These are phyloP conservation scores for Phlebiopsis gigantea DNA, from an alignment of 768 basidiomycete genomes.

Conservation along the genomic window DNA sequence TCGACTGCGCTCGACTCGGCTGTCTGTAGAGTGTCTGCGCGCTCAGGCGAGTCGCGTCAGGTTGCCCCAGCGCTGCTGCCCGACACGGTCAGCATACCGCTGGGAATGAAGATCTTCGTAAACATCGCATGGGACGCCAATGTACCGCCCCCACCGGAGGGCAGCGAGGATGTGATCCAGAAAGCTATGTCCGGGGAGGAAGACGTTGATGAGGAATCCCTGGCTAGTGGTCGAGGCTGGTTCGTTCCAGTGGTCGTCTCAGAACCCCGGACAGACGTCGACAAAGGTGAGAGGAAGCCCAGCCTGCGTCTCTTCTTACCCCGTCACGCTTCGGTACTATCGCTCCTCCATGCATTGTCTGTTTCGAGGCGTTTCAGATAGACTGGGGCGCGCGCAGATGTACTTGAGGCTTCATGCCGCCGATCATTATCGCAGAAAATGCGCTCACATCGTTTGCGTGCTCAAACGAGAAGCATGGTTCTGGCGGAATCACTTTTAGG, in stretches of 20 bases:
- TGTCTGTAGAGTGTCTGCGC: slow-evolving; percentile 22
- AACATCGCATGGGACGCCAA: slow-evolving; percentile 69
- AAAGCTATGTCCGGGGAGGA: slow-evolving; percentile 47
- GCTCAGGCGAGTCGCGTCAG: neutral
- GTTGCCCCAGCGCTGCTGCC: neutral
- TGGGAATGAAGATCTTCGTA: slow-evolving; percentile 62
- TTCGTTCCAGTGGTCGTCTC: slow-evolving; percentile 72
- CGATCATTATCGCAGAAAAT: no score
- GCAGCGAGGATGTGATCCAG: slow-evolving; percentile 51
- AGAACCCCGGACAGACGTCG: slow-evolving; percentile 51
- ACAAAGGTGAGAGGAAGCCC: slow-evolving; percentile 52
- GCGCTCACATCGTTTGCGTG: no score
- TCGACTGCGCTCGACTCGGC: slow-evolving; percentile 40
- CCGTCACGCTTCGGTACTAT: neutral
- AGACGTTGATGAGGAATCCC: slow-evolving; percentile 33
- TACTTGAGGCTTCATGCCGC: no score
- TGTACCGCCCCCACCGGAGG: slow-evolving; percentile 66
- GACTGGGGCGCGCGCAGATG: no score
- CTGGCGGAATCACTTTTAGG: no score
- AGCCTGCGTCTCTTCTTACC: neutral
- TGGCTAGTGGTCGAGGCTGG: slow-evolving; percentile 35
- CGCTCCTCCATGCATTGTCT: neutral
- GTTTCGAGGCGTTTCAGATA: no score
- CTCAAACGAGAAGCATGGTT: no score
- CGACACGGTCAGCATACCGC: slow-evolving; percentile 30